Conservation (phyloP, 2,329 filamentous ascomycete species). For the Truncatella angustata region DNA sequence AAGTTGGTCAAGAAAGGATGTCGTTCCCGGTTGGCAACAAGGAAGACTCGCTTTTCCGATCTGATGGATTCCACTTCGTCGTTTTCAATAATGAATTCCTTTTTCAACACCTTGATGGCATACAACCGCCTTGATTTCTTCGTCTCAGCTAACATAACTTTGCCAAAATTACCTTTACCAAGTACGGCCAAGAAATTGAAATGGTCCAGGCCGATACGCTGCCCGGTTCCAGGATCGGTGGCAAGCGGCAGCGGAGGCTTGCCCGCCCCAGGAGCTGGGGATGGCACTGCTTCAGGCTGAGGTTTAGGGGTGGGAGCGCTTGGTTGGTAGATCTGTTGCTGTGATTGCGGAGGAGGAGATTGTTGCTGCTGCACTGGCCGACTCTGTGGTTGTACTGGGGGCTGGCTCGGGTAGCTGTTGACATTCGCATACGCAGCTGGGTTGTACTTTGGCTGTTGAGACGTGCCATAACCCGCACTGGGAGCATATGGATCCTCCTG, state of each 20-base stretch:
- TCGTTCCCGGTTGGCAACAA: slow-evolving; percentile 94
- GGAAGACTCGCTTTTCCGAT: slow-evolving; percentile 95
- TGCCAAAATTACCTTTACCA: slow-evolving; percentile 98
- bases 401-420: slow-evolving; percentile 43
- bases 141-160: slow-evolving; percentile 98
- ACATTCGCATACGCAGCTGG: slow-evolving; percentile 72
- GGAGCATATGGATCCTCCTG: slow-evolving; percentile 28
- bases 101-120: slow-evolving; percentile 98
- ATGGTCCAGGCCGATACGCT: slow-evolving; percentile 91
- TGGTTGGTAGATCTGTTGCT: slow-evolving; percentile 31
- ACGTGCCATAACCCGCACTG: slow-evolving; percentile 24
- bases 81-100: slow-evolving; percentile 99
- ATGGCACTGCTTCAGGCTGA: slow-evolving; percentile 31
- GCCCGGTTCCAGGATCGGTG: slow-evolving; percentile 69
- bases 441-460: slow-evolving; percentile 66
- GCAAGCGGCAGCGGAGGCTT: slow-evolving; percentile 68
- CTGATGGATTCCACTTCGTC: slow-evolving; percentile 98
- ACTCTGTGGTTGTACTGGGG: slow-evolving; percentile 37
- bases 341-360: slow-evolving; percentile 21
- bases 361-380: slow-evolving; percentile 35
- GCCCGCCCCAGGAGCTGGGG: slow-evolving; percentile 28
- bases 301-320: slow-evolving; percentile 35
- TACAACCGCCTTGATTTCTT: slow-evolving; percentile 91
- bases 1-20: slow-evolving; percentile 94
- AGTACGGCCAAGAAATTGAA: slow-evolving; percentile 99